Evolutionary conservation across 225 moss, liverwort and hornwort genomes (phyloP).

Genomic region (Physcomitrellopsis africana): DNA sequence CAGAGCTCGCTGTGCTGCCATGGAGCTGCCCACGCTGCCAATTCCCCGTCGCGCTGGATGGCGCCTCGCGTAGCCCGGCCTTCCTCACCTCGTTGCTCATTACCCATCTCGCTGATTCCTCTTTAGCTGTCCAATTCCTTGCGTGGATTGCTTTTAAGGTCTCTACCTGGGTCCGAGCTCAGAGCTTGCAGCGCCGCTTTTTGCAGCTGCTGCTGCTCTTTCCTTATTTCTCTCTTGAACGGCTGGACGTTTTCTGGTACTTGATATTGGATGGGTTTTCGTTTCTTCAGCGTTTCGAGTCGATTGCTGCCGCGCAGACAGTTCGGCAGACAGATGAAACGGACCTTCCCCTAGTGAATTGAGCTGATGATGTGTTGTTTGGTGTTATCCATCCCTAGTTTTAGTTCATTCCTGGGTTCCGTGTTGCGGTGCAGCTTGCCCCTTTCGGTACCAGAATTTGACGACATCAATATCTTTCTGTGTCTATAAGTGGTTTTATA

Average conservation of each 20-base stretch:
- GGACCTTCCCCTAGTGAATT: too few species aligned
- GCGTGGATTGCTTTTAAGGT: neutral
- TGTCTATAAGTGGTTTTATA: neutral
- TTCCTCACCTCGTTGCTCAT: too few species aligned
- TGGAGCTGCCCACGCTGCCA: slow-evolving; percentile 18
- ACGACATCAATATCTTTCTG: neutral
- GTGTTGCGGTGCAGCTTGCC: neutral
- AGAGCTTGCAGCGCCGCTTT: neutral
- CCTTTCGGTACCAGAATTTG: neutral
- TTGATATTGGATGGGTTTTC: neutral
- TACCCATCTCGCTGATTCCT: neutral
- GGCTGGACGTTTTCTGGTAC: neutral
- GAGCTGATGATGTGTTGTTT: neutral
- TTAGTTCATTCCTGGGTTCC: neutral
- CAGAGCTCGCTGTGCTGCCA: neutral
- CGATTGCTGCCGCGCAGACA: neutral
- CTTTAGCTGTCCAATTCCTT: neutral
- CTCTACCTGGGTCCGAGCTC: neutral
- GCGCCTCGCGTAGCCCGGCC: too few species aligned
- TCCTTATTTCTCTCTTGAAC: too few species aligned
- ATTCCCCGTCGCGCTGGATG: neutral
- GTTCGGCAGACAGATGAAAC: neutral
- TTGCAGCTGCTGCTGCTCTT: neutral
- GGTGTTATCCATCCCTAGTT: neutral
- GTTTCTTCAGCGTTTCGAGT: slow-evolving; percentile 1